These are phyloP conservation scores for Murraya paniculata DNA, from an alignment of 345 rosid species.

Conservation along the genomic window DNA sequence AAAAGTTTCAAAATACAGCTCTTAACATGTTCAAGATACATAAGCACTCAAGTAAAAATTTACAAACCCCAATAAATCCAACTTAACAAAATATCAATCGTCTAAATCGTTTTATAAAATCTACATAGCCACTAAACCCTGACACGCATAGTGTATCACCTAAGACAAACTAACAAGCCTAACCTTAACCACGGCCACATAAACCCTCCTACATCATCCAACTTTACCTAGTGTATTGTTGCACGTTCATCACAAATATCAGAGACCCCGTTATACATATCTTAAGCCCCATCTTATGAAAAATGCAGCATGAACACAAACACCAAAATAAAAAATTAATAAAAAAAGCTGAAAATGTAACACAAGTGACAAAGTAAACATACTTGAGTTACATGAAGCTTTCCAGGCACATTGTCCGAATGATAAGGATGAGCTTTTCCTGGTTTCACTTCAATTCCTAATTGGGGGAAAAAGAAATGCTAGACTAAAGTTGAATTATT, in stretches of 20 bases:
- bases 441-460: conserved; percentile 89
- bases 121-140: not conserved
- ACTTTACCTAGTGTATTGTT: not conserved
- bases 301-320: not conserved
- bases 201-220: not conserved
- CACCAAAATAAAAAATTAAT: not conserved
- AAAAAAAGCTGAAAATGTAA: not conserved
- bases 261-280: not conserved
- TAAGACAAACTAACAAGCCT: not conserved
- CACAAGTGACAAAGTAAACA: not conserved
- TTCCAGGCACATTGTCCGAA: conserved; percentile 58
- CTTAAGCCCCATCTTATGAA: not conserved
- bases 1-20: not conserved
- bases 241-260: not conserved
- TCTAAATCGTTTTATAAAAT: not conserved
- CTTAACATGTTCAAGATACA: not conserved
- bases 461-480: too few species aligned
- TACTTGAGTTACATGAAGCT: conserved; percentile 84
- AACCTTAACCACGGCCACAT: not conserved
- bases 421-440: conserved; percentile 64
- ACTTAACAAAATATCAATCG: not conserved
- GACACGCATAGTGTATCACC: not conserved
- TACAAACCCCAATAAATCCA: not conserved
- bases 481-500: not conserved
- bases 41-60: not conserved